phyloP scores from a whole-genome alignment of 352 stramenopile genomes.

The Pythium biforme region DNA sequence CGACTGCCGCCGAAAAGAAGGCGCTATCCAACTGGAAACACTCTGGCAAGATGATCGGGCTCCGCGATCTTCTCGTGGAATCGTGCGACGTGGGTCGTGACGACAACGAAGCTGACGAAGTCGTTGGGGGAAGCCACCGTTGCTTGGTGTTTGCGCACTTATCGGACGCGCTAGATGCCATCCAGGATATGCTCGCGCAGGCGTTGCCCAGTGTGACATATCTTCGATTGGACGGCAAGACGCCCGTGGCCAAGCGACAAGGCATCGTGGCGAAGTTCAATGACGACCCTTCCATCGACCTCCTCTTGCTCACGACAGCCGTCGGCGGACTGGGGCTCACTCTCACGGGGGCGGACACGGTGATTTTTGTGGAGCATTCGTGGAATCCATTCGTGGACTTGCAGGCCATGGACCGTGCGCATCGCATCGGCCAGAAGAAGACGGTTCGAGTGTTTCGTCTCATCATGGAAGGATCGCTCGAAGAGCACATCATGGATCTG shows the following conservation, averaged over 20 bases:
- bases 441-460: constrained; percentile 78
- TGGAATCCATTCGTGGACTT: constrained; percentile 98
- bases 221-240: constrained; percentile 91
- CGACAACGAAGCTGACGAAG: constrained; percentile 24
- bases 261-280: constrained; percentile 92
- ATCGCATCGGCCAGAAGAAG: constrained; percentile 72
- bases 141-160: constrained; percentile 97
- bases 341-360: constrained; percentile 94
- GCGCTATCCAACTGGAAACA: constrained; percentile 51
- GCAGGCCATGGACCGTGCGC: constrained; percentile 88
- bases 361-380: constrained; percentile 98
- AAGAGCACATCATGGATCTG: constrained; percentile 80
- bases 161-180: constrained; percentile 90
- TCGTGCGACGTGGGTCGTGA: constrained; percentile 48
- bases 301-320: constrained; percentile 96
- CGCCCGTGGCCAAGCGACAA: constrained; percentile 64
- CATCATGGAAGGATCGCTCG: constrained; percentile 68
- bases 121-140: constrained; percentile 63
- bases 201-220: constrained; percentile 74
- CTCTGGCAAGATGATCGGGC: constrained; percentile 91
- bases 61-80: constrained; percentile 74
- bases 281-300: constrained; percentile 85
- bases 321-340: constrained; percentile 96
- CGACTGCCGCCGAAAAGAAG: constrained; percentile 34
- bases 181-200: constrained; percentile 87